These are phyloP conservation scores for Zasmidium citrigriseum DNA, from an alignment of 2,329 filamentous ascomycete genomes.

Conservation along the genomic window DNA sequence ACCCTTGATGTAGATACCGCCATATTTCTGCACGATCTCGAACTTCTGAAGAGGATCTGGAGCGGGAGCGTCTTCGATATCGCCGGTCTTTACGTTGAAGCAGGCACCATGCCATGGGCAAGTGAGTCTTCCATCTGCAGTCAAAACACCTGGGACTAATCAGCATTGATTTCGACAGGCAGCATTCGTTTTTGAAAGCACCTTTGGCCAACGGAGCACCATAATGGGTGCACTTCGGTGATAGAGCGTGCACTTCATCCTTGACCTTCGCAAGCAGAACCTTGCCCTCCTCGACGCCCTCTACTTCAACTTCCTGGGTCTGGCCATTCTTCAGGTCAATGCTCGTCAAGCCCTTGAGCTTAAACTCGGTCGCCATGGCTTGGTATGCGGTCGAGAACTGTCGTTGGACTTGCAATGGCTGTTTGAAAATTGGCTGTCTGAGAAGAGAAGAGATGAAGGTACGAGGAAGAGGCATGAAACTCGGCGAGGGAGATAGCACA, in stretches of 20 bases:
- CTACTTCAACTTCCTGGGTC: conserved; percentile 87
- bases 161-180: background rate
- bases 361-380: conserved; percentile 51
- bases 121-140: conserved; percentile 77
- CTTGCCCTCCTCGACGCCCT: conserved; percentile 83
- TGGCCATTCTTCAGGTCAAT: conserved; percentile 75
- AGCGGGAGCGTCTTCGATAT: conserved; percentile 92
- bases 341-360: conserved; percentile 74
- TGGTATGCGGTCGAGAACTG: conserved; percentile 26
- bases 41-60: conserved; percentile 84
- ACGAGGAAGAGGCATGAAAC: background rate
- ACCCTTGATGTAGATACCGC: conserved; percentile 79
- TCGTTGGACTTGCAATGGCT: background rate
- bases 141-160: conserved; percentile 58
- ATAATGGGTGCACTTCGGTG: conserved; percentile 85
- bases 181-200: background rate
- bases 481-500: background rate
- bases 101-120: conserved; percentile 96
- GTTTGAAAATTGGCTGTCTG: background rate
- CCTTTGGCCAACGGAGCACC: conserved; percentile 87
- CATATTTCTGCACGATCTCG: conserved; percentile 76
- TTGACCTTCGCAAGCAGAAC: conserved; percentile 80
- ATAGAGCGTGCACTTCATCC: conserved; percentile 75
- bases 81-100: conserved; percentile 85
- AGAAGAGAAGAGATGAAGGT: conserved; percentile 4